Base-by-base conservation (phyloP, 352 stramenopile species). In the Phytopythium helicoides region DNA sequence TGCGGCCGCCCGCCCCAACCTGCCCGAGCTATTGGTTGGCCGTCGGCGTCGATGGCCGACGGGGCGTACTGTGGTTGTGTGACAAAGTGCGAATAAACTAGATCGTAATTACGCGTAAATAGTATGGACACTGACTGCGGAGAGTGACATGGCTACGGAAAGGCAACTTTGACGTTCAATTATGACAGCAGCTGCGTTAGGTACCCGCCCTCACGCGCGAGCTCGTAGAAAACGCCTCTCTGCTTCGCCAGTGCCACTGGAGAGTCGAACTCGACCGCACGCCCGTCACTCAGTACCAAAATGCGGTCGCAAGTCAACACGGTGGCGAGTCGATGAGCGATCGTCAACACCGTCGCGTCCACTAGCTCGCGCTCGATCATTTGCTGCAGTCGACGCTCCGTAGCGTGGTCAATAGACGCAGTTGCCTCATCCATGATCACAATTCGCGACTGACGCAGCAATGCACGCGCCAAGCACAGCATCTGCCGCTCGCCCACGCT, bases 381-480 rank as follows among this genome's bases (percentile, higher is more conserved):
- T 10, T 70, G 56, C 49, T 81, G 72, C 22, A 92, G 87, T 16
- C 60, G 62, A 10, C 63, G 41, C 66, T 97, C 86, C 22, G 66
- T 83, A 21, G 60, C 57, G 40, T 55, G 52, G 19, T 88, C 71
- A n/a, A n/a, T n/a, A n/a, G n/a, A n/a, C n/a, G n/a, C n/a, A n/a
- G n/a, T n/a, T n/a, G n/a, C n/a, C n/a, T 99, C 95, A 54, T 98
- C 96, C 71, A 98, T 93, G 6, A 98, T 60, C 18, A 99, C 62
- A 40, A 98, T 94, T 15, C 54, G 46, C 12, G 81, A 86, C 28
- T 92, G 74, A 3, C 72, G 69, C 9, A 98, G 58, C 36, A 98
- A 62, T 4, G 92, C 93, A 33, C 94, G 66, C 36, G 83, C 96
- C 51, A 99, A 78, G 51, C 90, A 97, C n/a, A n/a, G n/a, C n/a